Base-by-base conservation (phyloP, 2,329 filamentous ascomycete genomes). In the Nannizzia gypsea region DNA sequence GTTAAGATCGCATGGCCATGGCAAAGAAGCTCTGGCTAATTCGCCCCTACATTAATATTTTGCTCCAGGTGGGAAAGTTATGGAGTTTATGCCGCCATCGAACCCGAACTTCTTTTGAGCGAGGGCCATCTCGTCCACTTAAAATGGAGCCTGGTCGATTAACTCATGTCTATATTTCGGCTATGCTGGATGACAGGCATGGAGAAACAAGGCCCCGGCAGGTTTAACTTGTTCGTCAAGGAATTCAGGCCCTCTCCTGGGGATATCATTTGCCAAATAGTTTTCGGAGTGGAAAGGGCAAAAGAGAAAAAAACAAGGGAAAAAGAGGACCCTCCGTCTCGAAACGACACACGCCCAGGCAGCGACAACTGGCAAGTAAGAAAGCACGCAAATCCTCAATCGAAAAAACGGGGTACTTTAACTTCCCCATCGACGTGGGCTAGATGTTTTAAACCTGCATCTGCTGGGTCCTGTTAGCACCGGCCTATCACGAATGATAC, bases 361-460 rank as follows among this genome's bases (percentile, higher is more conserved):
- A 17, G n/a, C 38, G 15, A 6, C n/a, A 36, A 36, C 31, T 36
- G 9, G 31, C 31, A 36, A 36, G 31, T 36, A 36, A 36, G 31
- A 36, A 36, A 36, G 31, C 31, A 36, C 31, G 31, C 31, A 36
- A 36, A 36, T 36, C 31, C 31, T 36, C 46, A 22, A 52, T 52
- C 46, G 46, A 52, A 26, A 34, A 38, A n/a, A n/a, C 17, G 20
- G 28, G 8, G 28, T 36, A 36, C 31, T 36, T 56, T n/a, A 38
- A 56, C 52, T 56, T 56, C 20, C 15, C 54, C 54, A 56, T 56
- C 54, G 54, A 26, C 38, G 54, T 42, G 54, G 54, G 54, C 54
- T 40, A 56, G 54, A 56, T 26, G 38, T 56, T 42, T 42, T 42
- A 54, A 56, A 56, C 54, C 54, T 56, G 54, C 54, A 56, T 56